A percentile compares a stretch with the other conserved stretches of the same genome.
Conservation (phyloP, 495 filamentous ascomycete genomes). For the Podospora conica region DNA sequence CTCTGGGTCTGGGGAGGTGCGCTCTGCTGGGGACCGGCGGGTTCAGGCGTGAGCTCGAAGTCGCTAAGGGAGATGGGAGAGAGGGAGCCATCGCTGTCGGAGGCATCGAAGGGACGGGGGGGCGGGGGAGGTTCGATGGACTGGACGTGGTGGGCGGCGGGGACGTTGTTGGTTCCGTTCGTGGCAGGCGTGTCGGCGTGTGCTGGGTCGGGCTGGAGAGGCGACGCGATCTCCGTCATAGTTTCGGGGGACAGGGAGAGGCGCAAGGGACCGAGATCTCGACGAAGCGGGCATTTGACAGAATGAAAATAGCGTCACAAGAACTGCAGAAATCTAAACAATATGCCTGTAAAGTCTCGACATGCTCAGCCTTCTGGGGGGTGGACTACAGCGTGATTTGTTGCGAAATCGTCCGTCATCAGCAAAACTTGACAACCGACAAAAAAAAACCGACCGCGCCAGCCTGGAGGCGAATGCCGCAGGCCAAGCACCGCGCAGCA, state of each 20-base stretch:
- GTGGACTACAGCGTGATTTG: conserved; percentile 37
- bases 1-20: too few relatives aligned
- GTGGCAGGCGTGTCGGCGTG: conserved; percentile 27
- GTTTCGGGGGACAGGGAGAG: conserved; percentile 36
- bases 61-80: neutral
- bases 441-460: conserved; percentile 26
- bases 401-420: conserved; percentile 32
- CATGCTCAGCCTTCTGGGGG: conserved; percentile 46
- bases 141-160: conserved; percentile 8
- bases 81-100: neutral
- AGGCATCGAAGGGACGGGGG: conserved; percentile 1
- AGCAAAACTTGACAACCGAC: conserved; percentile 39
- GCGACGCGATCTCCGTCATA: conserved; percentile 47
- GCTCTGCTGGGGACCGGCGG: neutral
- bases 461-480: conserved; percentile 26
- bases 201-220: conserved; percentile 33
- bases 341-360: conserved; percentile 54
- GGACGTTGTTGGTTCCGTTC: conserved; percentile 23
- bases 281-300: conserved; percentile 57
- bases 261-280: conserved; percentile 52
- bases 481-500: conserved; percentile 8
- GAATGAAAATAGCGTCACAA: conserved; percentile 58
- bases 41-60: neutral
- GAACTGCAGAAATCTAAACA: conserved; percentile 48
- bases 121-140: conserved; percentile 3